A percentile compares a stretch with the other conserved stretches of the same genome.
Conservation (phyloP, 1,284 basidiomycete genomes). For the Irpex rosettiformis region DNA sequence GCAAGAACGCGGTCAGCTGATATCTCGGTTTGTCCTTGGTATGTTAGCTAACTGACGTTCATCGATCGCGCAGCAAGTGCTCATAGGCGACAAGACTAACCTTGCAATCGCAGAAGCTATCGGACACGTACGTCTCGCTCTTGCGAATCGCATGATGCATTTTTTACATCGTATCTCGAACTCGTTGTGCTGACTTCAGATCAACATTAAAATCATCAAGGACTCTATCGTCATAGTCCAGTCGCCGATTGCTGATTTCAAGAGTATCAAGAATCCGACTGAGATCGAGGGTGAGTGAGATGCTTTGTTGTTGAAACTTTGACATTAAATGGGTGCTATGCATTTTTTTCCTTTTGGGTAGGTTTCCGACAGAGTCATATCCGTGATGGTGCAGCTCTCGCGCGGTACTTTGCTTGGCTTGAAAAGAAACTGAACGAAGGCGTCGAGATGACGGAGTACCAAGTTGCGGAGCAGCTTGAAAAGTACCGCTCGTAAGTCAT, state of each 20-base stretch:
- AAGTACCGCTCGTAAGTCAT: constrained; percentile 71
- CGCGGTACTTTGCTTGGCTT: constrained; percentile 91
- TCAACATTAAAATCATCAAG: constrained; percentile 20
- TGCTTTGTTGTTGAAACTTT: neutral
- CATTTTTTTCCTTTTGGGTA: constrained; percentile 30
- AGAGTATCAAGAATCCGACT: constrained; percentile 85
- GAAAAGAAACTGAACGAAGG: constrained; percentile 76
- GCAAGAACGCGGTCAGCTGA: constrained; percentile 39
- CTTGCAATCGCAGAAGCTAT: constrained; percentile 78
- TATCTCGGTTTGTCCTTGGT: neutral
- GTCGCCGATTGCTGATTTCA: constrained; percentile 80
- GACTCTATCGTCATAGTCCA: constrained; percentile 55
- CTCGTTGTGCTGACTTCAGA: constrained; percentile 16
- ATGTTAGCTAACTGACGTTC: neutral
- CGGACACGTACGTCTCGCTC: constrained; percentile 46
- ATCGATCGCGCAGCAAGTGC: constrained; percentile 40
- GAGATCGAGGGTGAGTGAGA: constrained; percentile 51
- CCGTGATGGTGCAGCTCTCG: constrained; percentile 87
- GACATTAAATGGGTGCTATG: neutral
- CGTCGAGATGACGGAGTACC: constrained; percentile 72
- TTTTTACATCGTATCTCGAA: constrained; percentile 5
- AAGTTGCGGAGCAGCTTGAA: constrained; percentile 80
- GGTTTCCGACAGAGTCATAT: constrained; percentile 91
- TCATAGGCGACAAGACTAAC: constrained; percentile 72
- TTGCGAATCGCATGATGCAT: constrained; percentile 4